These are phyloP conservation scores for barley (Hordeum vulgare) DNA, from an alignment of 176 grass and related monocot species.

Conservation along the genomic window DNA sequence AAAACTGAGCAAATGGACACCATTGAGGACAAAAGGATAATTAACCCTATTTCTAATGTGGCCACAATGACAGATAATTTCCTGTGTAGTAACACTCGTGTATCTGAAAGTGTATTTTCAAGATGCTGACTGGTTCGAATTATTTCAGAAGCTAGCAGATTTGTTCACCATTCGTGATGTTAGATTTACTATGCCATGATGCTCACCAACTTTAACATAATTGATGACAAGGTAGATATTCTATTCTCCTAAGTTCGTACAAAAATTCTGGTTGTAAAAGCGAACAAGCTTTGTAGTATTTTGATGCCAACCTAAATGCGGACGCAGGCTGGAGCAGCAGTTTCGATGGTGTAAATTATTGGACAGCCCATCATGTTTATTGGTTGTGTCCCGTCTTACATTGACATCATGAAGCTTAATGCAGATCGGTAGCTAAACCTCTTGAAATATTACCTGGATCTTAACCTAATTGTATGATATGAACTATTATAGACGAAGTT, in stretches of 20 bases:
- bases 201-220: slow-evolving; percentile 44
- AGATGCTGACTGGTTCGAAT: background rate
- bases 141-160: slow-evolving; percentile 46
- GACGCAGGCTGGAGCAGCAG: slow-evolving; percentile 36
- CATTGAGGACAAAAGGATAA: no score
- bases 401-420: slow-evolving; percentile 47
- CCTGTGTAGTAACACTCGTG: background rate
- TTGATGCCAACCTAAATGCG: background rate
- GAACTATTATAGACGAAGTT: background rate
- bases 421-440: slow-evolving; percentile 39
- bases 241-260: background rate
- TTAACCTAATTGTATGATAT: background rate
- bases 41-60: no score
- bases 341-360: slow-evolving; percentile 43
- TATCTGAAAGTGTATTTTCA: background rate
- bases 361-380: slow-evolving; percentile 49
- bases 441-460: background rate
- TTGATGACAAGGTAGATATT: slow-evolving; percentile 54
- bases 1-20: no score
- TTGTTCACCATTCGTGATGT: slow-evolving; percentile 27
- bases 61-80: background rate
- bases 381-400: slow-evolving; percentile 48
- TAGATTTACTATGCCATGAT: slow-evolving; percentile 55
- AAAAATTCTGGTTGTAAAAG: background rate
- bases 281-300: background rate